Conservation (phyloP, 129 eudicot genomes). For the Lactuca sativa region DNA sequence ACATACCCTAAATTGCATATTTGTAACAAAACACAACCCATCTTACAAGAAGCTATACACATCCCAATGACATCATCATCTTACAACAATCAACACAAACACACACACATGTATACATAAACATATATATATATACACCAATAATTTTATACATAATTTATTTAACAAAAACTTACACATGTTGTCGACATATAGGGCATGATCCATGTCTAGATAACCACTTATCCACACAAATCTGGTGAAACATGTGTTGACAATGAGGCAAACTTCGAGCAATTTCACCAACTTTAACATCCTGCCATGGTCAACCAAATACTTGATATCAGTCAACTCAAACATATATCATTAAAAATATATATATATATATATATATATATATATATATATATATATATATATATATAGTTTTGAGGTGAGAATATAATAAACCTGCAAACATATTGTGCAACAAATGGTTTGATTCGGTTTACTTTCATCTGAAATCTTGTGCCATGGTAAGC, state of each 20-base stretch:
- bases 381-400: too few species aligned
- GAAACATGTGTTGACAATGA: constrained; percentile 58
- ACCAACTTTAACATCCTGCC: constrained; percentile 61
- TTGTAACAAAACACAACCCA: background rate
- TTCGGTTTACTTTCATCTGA: constrained; percentile 26
- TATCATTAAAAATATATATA: too few species aligned
- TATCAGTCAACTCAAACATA: background rate
- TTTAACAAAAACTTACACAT: constrained; percentile 27
- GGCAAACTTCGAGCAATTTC: constrained; percentile 63
- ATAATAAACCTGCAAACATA: constrained; percentile 53
- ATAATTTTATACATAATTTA: background rate
- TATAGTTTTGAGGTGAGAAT: background rate
- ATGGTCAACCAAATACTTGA: background rate
- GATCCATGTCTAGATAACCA: constrained; percentile 60
- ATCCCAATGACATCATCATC: background rate
- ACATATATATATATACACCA: constrained; percentile 2
- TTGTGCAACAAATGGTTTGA: constrained; percentile 45
- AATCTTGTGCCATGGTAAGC: constrained; percentile 47
- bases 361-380: too few species aligned
- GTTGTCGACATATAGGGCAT: constrained; percentile 64
- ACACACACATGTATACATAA: background rate
- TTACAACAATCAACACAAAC: constrained; percentile 18
- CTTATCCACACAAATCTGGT: constrained; percentile 58
- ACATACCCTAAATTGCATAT: constrained; percentile 12
- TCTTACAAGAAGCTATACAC: constrained; percentile 1